A percentile compares a stretch with the other conserved stretches of the same genome.
These are phyloP conservation scores for Quaeritorhiza haematococci DNA, from an alignment of 371 early-diverging fungal genomes.

Conservation along the genomic window DNA sequence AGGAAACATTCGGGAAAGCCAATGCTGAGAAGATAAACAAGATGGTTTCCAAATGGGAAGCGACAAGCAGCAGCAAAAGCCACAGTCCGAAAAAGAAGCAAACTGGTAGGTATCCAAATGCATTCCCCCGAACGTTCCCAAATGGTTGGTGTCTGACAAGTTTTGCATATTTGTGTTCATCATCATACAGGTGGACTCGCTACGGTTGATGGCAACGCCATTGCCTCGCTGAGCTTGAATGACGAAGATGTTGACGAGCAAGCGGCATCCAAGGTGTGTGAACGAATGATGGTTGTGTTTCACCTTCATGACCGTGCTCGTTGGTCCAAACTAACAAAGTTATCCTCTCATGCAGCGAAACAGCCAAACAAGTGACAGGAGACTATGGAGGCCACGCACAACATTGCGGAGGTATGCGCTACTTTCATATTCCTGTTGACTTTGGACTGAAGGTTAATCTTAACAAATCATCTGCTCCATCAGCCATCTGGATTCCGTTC, in stretches of 20 bases:
- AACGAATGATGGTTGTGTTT: neutral
- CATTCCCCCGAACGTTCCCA: conserved; percentile 27
- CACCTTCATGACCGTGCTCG: too few species aligned
- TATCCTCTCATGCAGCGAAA: neutral
- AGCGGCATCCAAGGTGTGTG: conserved; percentile 13
- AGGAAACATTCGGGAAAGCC: conserved; percentile 53
- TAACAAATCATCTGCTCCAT: too few species aligned
- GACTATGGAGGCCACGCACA: conserved; percentile 30
- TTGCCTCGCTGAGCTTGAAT: conserved; percentile 27
- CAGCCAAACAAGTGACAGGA: neutral
- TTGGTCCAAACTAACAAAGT: neutral
- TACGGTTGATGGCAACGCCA: conserved; percentile 27
- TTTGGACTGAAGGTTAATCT: neutral
- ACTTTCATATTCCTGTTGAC: too few species aligned
- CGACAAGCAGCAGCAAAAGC: too few species aligned
- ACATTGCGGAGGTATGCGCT: conserved; percentile 24
- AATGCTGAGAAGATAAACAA: conserved; percentile 53
- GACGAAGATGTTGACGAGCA: conserved; percentile 26
- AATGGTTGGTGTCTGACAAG: neutral
- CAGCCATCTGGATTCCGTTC: conserved; percentile 78
- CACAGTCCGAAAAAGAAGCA: conserved; percentile 25
- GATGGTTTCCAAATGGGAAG: conserved; percentile 46
- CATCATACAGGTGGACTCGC: neutral
- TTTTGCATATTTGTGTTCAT: neutral
- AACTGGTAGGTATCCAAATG: conserved; percentile 33